These are phyloP conservation scores for Wallemia ichthyophaga DNA, from an alignment of 1,284 basidiomycete species.

Conservation along the genomic window DNA sequence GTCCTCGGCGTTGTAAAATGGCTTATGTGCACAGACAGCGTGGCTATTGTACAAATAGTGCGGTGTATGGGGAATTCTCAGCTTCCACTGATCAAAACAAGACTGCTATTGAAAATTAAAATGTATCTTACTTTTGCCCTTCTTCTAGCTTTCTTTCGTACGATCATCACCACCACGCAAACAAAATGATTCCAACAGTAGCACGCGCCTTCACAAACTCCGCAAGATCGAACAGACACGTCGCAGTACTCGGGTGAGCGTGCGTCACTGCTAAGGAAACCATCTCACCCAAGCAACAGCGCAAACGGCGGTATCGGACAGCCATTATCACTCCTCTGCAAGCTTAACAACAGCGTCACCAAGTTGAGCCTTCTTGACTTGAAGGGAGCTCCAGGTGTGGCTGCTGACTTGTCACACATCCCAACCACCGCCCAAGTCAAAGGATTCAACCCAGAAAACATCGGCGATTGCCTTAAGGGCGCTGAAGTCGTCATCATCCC, in stretches of 20 bases:
- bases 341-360: conserved; percentile 50
- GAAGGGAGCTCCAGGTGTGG: conserved; percentile 34
- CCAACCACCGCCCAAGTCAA: conserved; percentile 44
- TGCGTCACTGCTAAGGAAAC: not conserved
- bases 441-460: conserved; percentile 39
- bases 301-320: conserved; percentile 50
- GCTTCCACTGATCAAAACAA: no score
- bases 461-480: conserved; percentile 41
- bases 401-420: conserved; percentile 76
- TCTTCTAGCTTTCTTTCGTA: not conserved
- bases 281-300: not conserved
- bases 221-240: not conserved
- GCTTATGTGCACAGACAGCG: no score
- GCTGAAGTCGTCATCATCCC: conserved; percentile 84
- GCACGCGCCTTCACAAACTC: not conserved
- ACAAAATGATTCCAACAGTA: not conserved
- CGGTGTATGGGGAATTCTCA: no score
- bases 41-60: no score
- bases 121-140: not conserved
- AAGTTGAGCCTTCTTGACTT: conserved; percentile 20
- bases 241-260: not conserved
- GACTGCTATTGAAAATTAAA: not conserved
- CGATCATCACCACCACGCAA: not conserved
- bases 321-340: conserved; percentile 66
- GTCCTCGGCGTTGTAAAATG: no score